phyloP scores from a whole-genome alignment of 2,329 filamentous ascomycete genomes.

The Cercospora sp. region DNA sequence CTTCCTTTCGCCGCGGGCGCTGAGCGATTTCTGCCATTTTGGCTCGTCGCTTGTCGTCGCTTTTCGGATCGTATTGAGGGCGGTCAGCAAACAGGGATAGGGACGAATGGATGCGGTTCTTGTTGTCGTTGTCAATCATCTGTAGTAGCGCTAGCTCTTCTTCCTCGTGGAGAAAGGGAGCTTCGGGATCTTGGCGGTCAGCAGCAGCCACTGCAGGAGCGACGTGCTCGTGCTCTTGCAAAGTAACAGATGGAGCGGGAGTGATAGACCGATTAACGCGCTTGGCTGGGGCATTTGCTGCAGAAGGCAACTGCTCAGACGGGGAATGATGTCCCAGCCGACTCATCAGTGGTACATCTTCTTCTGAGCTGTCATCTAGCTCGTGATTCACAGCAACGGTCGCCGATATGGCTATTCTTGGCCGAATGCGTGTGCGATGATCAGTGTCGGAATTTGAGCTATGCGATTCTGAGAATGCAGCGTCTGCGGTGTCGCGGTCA shows the following conservation, averaged over 20 bases:
- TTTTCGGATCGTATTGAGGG: slow-evolving; percentile 29
- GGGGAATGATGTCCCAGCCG: not conserved
- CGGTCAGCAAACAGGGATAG: slow-evolving; percentile 27
- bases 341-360: not conserved
- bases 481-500: not conserved
- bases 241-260: not conserved
- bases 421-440: not conserved
- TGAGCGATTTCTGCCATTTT: slow-evolving; percentile 58
- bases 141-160: slow-evolving; percentile 8
- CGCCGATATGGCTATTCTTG: not conserved
- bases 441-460: not conserved
- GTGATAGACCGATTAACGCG: not conserved
- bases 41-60: slow-evolving; percentile 46
- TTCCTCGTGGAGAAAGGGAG: not conserved
- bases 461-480: not conserved
- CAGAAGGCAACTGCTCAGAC: not conserved
- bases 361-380: not conserved
- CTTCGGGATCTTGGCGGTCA: not conserved
- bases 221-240: not conserved
- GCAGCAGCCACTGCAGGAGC: not conserved
- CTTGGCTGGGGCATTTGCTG: not conserved
- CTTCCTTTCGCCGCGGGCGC: slow-evolving; percentile 41
- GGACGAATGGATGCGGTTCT: not conserved
- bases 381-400: not conserved
- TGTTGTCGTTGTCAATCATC: slow-evolving; percentile 2